phyloP scores from a whole-genome alignment of 108 stramenopile genomes.

The Discostella stelligeroides region DNA sequence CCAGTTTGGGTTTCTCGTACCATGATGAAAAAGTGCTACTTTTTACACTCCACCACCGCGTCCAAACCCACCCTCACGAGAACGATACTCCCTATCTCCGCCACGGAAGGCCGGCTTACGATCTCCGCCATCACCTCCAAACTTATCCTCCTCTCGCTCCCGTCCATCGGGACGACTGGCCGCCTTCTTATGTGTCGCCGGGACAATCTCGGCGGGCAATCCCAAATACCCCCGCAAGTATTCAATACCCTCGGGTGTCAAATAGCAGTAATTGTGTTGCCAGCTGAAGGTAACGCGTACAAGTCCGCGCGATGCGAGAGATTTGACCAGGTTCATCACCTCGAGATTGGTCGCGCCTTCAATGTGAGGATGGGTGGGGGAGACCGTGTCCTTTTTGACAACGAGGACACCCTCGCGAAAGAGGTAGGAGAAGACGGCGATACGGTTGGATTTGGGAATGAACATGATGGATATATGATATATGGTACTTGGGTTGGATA shows the following conservation, averaged over 20 bases:
- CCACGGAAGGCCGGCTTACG: slow-evolving; percentile 83
- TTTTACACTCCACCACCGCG: slow-evolving; percentile 86
- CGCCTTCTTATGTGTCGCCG: slow-evolving; percentile 94
- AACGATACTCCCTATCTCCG: slow-evolving; percentile 72
- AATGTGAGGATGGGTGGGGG: slow-evolving; percentile 89
- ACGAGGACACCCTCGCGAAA: slow-evolving; percentile 97
- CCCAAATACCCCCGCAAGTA: slow-evolving; percentile 94
- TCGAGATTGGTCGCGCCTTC: slow-evolving; percentile 92
- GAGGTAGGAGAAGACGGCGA: slow-evolving; percentile 97
- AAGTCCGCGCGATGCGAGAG: slow-evolving; percentile 83
- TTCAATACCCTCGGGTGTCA: slow-evolving; percentile 95
- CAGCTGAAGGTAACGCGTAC: slow-evolving; percentile 95
- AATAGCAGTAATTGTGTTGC: slow-evolving; percentile 98
- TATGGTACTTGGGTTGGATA: background rate
- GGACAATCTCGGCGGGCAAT: slow-evolving; percentile 95
- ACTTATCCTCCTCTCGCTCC: slow-evolving; percentile 84
- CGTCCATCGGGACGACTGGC: slow-evolving; percentile 91
- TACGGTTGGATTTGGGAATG: slow-evolving; percentile 96
- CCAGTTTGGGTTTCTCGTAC: too few species aligned
- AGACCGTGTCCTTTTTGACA: slow-evolving; percentile 96
- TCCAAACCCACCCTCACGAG: slow-evolving; percentile 80
- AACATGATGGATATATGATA: slow-evolving; percentile 80
- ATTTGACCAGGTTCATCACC: slow-evolving; percentile 96
- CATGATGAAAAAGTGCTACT: too few species aligned
- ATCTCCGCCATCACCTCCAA: slow-evolving; percentile 58